phyloP scores from a whole-genome alignment of 2,329 filamentous ascomycete species.

The Claviceps paspali region DNA sequence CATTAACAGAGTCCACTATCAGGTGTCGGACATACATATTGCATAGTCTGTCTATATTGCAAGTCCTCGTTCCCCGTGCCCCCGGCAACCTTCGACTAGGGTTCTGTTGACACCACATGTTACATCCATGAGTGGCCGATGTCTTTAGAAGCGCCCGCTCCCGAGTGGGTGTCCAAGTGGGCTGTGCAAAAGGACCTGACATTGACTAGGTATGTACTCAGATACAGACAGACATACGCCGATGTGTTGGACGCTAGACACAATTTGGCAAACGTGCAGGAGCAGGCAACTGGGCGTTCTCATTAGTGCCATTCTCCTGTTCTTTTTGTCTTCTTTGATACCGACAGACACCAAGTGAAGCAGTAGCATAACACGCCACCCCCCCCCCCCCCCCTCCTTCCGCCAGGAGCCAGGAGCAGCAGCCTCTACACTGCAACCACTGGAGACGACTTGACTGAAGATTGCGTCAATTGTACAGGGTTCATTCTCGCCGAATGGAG shows the following conservation, averaged over 20 bases:
- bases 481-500: background rate
- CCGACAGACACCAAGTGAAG: too few species aligned
- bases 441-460: background rate
- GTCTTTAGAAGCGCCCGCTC: slow-evolving; percentile 1
- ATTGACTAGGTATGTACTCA: too few species aligned
- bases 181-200: slow-evolving; percentile 13
- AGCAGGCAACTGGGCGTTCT: background rate
- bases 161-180: slow-evolving; percentile 8
- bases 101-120: too few species aligned
- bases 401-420: too few species aligned
- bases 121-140: background rate
- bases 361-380: too few species aligned
- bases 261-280: slow-evolving; percentile 9
- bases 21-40: background rate
- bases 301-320: background rate
- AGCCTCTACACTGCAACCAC: background rate
- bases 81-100: background rate
- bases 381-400: too few species aligned
- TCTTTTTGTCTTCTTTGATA: background rate
- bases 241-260: slow-evolving; percentile 9
- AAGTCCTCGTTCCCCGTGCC: too few species aligned
- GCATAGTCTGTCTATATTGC: background rate
- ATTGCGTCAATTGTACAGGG: background rate
- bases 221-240: too few species aligned
- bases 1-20: background rate